Evolutionary conservation across 2,329 filamentous ascomycete genomes (phyloP).

Genomic region (Colletotrichum somersetense): DNA sequence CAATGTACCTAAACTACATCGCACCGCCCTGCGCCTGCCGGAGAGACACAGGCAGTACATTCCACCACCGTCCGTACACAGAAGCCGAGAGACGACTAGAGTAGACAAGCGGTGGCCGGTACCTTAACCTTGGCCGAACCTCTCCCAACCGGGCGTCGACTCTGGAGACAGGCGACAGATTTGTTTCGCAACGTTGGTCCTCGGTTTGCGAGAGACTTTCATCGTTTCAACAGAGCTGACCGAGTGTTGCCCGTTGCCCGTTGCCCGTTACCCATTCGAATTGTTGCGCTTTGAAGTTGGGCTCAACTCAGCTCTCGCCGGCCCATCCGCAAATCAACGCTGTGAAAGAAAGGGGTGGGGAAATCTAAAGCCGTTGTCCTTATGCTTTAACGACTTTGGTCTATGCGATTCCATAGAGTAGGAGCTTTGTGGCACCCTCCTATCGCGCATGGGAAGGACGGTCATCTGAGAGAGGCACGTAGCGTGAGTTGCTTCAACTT

Average conservation of each 20-base stretch:
- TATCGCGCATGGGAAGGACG: background rate
- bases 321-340: slow-evolving; percentile 24
- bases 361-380: slow-evolving; percentile 10
- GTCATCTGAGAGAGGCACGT: slow-evolving; percentile 17
- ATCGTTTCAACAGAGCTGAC: slow-evolving; percentile 27
- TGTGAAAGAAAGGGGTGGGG: background rate
- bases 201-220: slow-evolving; percentile 17
- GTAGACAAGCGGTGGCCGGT: background rate
- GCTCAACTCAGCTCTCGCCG: slow-evolving; percentile 19
- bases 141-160: slow-evolving; percentile 12
- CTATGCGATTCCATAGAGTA: slow-evolving; percentile 11
- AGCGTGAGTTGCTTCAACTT: slow-evolving; percentile 13
- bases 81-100: background rate
- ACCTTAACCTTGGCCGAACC: background rate
- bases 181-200: slow-evolving; percentile 13
- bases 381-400: slow-evolving; percentile 11
- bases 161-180: slow-evolving; percentile 8
- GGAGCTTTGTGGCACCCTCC: background rate
- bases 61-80: background rate
- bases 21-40: background rate
- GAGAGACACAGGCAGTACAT: background rate
- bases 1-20: background rate
- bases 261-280: slow-evolving; percentile 6
- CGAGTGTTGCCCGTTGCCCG: slow-evolving; percentile 4
- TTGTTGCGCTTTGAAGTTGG: slow-evolving; percentile 19